A percentile compares a stretch with the other conserved stretches of the same genome.
Evolutionary conservation across 225 moss, liverwort and hornwort genomes (phyloP).

Genomic region (Marchantia paleacea): DNA sequence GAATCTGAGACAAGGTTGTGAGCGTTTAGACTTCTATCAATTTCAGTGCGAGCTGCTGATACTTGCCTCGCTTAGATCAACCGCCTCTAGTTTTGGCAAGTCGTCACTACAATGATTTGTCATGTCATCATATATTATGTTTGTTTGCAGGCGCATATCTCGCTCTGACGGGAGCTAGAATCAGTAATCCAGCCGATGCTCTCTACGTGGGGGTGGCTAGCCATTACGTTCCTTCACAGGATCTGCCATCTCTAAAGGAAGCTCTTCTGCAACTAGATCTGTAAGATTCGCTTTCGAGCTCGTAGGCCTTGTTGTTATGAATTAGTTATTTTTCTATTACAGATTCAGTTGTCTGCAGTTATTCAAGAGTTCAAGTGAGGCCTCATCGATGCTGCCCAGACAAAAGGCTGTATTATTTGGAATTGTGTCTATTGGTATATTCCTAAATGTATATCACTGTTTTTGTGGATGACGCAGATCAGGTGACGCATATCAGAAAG

Average conservation of each 20-base stretch:
- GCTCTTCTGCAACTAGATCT: slow-evolving; percentile 52
- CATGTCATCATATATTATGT: background rate
- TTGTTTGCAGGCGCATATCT: slow-evolving; percentile 68
- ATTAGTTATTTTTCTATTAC: background rate
- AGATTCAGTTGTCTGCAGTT: background rate
- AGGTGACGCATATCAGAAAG: slow-evolving; percentile 54
- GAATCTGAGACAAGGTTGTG: background rate
- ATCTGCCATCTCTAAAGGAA: slow-evolving; percentile 61
- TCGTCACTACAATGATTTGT: background rate
- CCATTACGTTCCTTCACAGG: slow-evolving; percentile 76
- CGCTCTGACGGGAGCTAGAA: slow-evolving; percentile 81
- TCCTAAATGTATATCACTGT: background rate
- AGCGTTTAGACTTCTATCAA: background rate
- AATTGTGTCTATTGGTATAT: background rate
- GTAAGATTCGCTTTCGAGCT: slow-evolving; percentile 40
- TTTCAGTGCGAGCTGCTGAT: background rate
- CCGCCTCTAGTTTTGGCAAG: background rate
- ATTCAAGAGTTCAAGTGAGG: background rate
- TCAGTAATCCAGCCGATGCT: slow-evolving; percentile 82
- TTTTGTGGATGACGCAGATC: slow-evolving; percentile 37
- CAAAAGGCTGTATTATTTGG: background rate
- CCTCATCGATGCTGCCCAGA: background rate
- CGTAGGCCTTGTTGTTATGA: background rate
- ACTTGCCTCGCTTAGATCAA: no score
- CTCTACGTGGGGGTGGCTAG: slow-evolving; percentile 78